Evolutionary conservation across 1,284 basidiomycete genomes (phyloP), one percentile per base, ranked within the genome.

Genomic region (Tremellales sp.): DNA sequence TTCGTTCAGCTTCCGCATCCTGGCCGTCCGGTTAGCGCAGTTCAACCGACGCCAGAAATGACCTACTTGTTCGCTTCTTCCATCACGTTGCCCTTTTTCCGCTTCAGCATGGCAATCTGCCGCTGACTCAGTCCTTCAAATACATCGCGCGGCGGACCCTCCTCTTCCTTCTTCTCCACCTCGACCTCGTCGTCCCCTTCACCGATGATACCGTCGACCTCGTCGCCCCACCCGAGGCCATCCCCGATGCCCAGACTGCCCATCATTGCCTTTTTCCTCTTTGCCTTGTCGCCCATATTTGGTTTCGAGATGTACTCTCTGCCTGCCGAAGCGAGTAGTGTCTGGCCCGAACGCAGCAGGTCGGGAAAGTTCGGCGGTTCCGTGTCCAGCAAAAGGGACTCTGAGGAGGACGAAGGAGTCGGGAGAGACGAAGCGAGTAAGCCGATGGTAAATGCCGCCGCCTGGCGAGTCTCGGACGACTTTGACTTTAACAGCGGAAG

Each of bases 31-130:
- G 44, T 55, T 31, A 47, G 42, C 39, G 1, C 4, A 10, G 5
- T n/a, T 10, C n/a, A n/a, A 21, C 14, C 13, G 3, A 26, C 21
- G 24, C n/a, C 9, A 19, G 16, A 24, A 6, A 7, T 10, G 12
- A 54, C 66, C 53, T 32, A 69, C 70, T 72, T 72, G 57, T 67
- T 67, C 10, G 66, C 67, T 48, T 71, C 69, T 31, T 70, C 66
- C 8, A 60, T 56, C 18, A 68, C 56, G 35, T 67, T 66, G 13
- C 68, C 70, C 53, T 72, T 69, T 44, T 74, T 74, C 25, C 73
- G 53, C 61, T 74, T 74, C 40, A 74, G 43, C 61, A 72, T 70
- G 22, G 69, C 66, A 19, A 72, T 60, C 47, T 74, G 72, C 36
- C 73, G 59, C 1, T 68, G 67, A 33, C 69, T 71, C 28, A 74